phyloP scores from a whole-genome alignment of 106 monocot species.

The Dendrobium chrysotoxum region DNA sequence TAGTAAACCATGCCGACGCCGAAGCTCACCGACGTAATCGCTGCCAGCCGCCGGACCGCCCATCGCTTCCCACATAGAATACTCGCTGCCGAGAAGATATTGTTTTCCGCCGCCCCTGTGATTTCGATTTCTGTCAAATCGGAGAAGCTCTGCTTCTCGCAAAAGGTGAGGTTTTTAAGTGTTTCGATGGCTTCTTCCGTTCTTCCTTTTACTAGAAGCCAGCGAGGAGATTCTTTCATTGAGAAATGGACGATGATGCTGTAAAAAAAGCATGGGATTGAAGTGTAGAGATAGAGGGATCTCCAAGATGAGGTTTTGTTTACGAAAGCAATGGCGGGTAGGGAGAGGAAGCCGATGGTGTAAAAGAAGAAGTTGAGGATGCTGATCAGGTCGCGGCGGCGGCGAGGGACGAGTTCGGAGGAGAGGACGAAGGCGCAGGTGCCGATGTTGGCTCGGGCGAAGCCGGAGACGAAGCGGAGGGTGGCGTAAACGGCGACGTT shows the following conservation, averaged over 20 bases:
- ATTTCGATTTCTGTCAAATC: conserved; percentile 15
- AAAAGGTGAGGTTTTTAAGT: background rate
- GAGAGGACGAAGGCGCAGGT: conserved; percentile 23
- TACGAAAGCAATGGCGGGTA: conserved; percentile 24
- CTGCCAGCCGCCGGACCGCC: conserved; percentile 9
- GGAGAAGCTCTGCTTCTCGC: background rate
- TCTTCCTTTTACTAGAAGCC: conserved; percentile 19
- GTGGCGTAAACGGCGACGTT: conserved; percentile 15
- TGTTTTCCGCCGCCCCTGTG: background rate
- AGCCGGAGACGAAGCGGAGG: conserved; percentile 20
- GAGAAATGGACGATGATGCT: conserved; percentile 10
- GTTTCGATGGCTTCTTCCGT: conserved; percentile 7
- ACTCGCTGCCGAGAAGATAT: background rate
- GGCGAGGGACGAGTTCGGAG: conserved; percentile 15
- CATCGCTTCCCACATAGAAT: conserved; percentile 11
- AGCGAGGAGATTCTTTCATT: conserved; percentile 22
- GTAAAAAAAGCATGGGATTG: conserved; percentile 19
- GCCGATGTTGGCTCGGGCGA: conserved; percentile 20
- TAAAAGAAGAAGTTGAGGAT: conserved; percentile 20
- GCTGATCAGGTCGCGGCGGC: conserved; percentile 14
- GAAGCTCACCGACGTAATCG: background rate
- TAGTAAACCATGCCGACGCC: conserved; percentile 69
- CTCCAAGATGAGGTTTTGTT: conserved; percentile 25
- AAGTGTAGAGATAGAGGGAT: conserved; percentile 21
- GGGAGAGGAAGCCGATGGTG: conserved; percentile 23